These are phyloP conservation scores for Colletotrichum kahawae DNA, from an alignment of 2,329 filamentous ascomycete genomes.

Conservation along the genomic window DNA sequence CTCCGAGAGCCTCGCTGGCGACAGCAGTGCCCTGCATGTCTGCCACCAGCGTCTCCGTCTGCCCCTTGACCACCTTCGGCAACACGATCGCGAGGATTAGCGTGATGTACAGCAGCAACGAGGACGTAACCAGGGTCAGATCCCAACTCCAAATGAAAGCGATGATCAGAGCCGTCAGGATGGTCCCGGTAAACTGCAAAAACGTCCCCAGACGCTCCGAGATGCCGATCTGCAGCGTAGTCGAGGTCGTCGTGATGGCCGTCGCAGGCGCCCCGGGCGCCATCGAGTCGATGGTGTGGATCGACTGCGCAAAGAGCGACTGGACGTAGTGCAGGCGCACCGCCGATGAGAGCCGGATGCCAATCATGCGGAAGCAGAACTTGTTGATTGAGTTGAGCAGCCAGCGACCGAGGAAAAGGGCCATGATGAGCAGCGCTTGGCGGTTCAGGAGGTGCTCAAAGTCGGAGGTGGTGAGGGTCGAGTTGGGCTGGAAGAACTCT, in stretches of 20 bases:
- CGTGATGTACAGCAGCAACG: conserved; percentile 48
- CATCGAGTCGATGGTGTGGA: conserved; percentile 54
- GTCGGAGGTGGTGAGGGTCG: conserved; percentile 25
- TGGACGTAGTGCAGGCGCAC: conserved; percentile 57
- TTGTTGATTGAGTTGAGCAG: conserved; percentile 67
- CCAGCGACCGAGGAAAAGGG: conserved; percentile 72
- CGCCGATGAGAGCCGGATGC: conserved; percentile 64
- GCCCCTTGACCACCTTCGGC: conserved; percentile 32
- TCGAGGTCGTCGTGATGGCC: conserved; percentile 57
- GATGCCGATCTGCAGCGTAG: conserved; percentile 58
- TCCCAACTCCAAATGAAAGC: conserved; percentile 59
- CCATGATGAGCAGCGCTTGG: conserved; percentile 62
- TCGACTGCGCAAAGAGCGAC: conserved; percentile 54
- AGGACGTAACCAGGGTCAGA: conserved; percentile 55
- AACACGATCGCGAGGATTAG: conserved; percentile 32
- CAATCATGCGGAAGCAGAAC: conserved; percentile 66
- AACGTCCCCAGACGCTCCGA: conserved; percentile 55
- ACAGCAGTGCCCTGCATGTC: conserved; percentile 43
- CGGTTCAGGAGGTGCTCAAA: conserved; percentile 21
- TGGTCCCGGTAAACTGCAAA: conserved; percentile 46
- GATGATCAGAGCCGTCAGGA: conserved; percentile 51
- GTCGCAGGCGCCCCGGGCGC: conserved; percentile 56
- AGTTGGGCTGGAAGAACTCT: conserved; percentile 27
- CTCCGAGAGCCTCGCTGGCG: conserved; percentile 46
- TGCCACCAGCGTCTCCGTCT: conserved; percentile 22